These are phyloP conservation scores for Calonectria pteridis DNA, from an alignment of 2,329 filamentous ascomycete genomes.

Conservation along the genomic window DNA sequence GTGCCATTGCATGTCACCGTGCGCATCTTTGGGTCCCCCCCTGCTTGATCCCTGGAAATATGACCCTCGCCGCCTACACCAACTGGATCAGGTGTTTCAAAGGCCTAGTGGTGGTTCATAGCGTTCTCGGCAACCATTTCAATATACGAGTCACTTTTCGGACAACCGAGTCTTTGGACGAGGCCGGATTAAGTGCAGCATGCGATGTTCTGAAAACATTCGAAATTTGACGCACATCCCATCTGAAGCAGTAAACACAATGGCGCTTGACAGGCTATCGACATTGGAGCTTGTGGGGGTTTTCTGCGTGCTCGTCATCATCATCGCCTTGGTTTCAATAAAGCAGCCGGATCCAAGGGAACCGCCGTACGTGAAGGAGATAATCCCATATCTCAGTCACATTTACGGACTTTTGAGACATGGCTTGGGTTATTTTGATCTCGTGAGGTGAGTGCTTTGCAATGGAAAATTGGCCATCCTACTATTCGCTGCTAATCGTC, in stretches of 20 bases:
- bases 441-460: slow-evolving; percentile 20
- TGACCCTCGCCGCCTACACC: neutral
- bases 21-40: neutral
- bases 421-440: slow-evolving; percentile 36
- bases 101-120: neutral
- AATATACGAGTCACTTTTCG: neutral
- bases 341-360: slow-evolving; percentile 30
- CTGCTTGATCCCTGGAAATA: neutral
- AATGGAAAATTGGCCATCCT: neutral
- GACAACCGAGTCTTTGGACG: neutral
- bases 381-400: slow-evolving; percentile 28
- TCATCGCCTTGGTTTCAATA: neutral
- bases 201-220: neutral
- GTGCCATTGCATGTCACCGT: neutral
- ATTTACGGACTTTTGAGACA: slow-evolving; percentile 33
- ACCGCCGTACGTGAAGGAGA: slow-evolving; percentile 30
- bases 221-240: neutral
- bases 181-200: neutral
- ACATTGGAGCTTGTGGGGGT: slow-evolving; percentile 12
- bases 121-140: neutral
- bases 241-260: neutral
- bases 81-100: neutral
- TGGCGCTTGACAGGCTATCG: slow-evolving; percentile 25
- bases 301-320: slow-evolving; percentile 23
- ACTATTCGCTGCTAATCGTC: neutral